Base-by-base conservation (phyloP, 75 land plant species). In the Cryptomeria japonica region DNA sequence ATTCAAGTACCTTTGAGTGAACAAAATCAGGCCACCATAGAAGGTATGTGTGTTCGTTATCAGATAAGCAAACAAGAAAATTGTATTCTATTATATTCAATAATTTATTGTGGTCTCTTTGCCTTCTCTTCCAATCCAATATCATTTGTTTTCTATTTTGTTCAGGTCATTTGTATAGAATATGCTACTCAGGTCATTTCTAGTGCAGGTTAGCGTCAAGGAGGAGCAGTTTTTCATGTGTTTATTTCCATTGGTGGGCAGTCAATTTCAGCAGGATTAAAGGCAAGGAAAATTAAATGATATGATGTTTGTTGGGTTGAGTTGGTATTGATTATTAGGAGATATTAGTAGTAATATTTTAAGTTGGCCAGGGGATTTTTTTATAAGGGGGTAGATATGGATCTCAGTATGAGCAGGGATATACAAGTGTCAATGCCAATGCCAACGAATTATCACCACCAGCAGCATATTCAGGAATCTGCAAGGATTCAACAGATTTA, bases 401-500 rank as follows among this genome's bases (percentile, higher is more conserved):
- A 85, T 85, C 86, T 85, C 39, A 41, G 86, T 34, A 85, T 85
- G 58, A 85, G 49, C 86, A 51, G 86, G 38, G 86, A 85, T 25
- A 47, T 85, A 36, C 86, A 85, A 47, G 86, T 85, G 38, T 85
- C 86, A 55, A 85, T 85, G 19, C 86, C 86, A 85, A 85, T 55
- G 86, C 86, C 86, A 5, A n/a, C 86, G 56, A 56, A 56, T 37
- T 85, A 85, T 37, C 84, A 42, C 84, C 84, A 82, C 84, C 70
- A 64, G n/a, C 70, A 64, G 70, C 70, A 64, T 64, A 85, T 85
- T 6, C 86, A 85, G 86, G 86, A 85, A 11, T 36, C 86, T 37
- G 32, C 86, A 51, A 85, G 86, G 49, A 36, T 85, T 12, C 86
- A 85, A 34, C 86, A 85, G 86, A 85, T 85, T 85, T 85, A 85